Conservation (phyloP, 192 early-diverging fungal species). For the Umbelopsis sp. region DNA sequence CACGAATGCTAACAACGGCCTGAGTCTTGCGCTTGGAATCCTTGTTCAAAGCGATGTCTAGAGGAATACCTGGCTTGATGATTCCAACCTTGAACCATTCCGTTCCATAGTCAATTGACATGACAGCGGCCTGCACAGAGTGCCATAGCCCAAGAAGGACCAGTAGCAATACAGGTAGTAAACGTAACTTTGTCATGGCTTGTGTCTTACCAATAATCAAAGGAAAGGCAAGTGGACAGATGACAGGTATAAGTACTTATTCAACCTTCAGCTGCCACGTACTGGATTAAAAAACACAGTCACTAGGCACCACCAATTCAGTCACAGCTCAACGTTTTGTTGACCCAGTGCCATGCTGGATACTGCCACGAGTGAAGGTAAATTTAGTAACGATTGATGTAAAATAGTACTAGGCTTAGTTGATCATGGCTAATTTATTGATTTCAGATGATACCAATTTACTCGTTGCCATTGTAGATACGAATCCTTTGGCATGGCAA, state of each 20-base stretch:
- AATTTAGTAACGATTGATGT: not conserved
- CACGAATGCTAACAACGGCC: slow-evolving; percentile 78
- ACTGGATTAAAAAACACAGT: not conserved
- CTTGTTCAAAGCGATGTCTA: slow-evolving; percentile 95
- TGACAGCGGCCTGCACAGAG: slow-evolving; percentile 67
- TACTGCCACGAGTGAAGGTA: slow-evolving; percentile 37
- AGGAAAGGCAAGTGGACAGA: not conserved
- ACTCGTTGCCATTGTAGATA: slow-evolving; percentile 82
- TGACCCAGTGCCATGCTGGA: slow-evolving; percentile 28
- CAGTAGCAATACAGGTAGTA: slow-evolving; percentile 20
- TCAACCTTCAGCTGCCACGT: not conserved
- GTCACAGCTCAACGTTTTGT: not conserved
- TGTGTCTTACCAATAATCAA: slow-evolving; percentile 2
- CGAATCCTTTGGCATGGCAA: slow-evolving; percentile 79
- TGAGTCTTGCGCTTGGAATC: slow-evolving; percentile 96
- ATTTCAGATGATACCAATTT: slow-evolving; percentile 69
- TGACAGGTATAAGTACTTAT: not conserved
- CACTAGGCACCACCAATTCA: not conserved
- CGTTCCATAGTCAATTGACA: slow-evolving; percentile 96
- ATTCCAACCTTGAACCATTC: slow-evolving; percentile 98
- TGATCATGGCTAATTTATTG: not conserved
- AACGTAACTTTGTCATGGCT: slow-evolving; percentile 17
- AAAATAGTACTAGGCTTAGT: not conserved
- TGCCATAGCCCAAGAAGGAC: slow-evolving; percentile 35
- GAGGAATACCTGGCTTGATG: slow-evolving; percentile 84